Base-by-base conservation (phyloP, 257 asterid genomes). In the Marsdenia floribunda region DNA sequence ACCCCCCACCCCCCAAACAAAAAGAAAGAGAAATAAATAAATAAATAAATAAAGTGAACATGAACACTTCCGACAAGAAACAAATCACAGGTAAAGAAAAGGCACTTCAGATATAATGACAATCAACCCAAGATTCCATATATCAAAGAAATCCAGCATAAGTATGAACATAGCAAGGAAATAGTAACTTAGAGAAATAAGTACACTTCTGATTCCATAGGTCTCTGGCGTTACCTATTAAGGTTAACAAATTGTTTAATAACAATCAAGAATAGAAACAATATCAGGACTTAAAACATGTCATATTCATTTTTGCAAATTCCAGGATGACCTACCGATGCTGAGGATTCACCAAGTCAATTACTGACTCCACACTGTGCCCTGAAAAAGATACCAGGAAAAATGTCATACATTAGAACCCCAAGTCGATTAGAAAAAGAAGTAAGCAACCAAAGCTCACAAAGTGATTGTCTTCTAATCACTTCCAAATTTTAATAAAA, bases 281-380 rank as follows among this genome's bases (percentile, higher is more conserved):
- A 29, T 29, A 61, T 61, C 42, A 29, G 14, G 42, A 70, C 14
- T 21, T 29, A 9, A 53, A 44, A 0, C 53, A 40, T 18, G 9
- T 22, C 12, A 50, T n/a, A 22, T 7, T 14, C 47, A 64, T n/a
- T 55, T n/a, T 55, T 46, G n/a, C 37, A 75, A 22, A 60, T 63
- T 80, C 67, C 71, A 70, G 71, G 78, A 71, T 70, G 80, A 90
- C 98, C 89, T 80, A 94, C 99, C 88, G 90, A 64, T 94, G 95
- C 74, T 92, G 97, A 80, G 97, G 99, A 88, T 94, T 94, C 86
- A 88, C 88, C 93, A 94, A 84, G 87, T 92, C 92, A 82, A 94
- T 81, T 57, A 85, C 86, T 65, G 99, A 93, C 83, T 89, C 80
- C 88, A 82, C 68, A 76, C 84, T 78, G 76, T 73, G 75, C 79